These are phyloP conservation scores for Flaveria robusta DNA, from an alignment of 129 eudicot species.

Conservation along the genomic window DNA sequence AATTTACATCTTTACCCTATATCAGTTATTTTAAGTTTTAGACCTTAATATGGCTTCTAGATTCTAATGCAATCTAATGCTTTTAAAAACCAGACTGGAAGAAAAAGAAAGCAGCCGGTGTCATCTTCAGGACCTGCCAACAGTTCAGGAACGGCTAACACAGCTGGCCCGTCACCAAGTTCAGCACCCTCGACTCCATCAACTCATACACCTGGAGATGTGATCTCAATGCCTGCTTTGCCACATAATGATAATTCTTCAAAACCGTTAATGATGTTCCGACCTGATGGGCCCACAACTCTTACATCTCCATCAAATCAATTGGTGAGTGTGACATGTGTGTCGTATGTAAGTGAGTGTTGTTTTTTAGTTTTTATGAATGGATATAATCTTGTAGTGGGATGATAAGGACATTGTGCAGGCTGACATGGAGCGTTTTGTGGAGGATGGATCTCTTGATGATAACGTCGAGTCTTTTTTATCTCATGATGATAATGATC, in stretches of 20 bases:
- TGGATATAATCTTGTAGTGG: constrained; percentile 56
- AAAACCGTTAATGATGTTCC: constrained; percentile 85
- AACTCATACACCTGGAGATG: constrained; percentile 74
- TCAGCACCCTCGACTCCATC: constrained; percentile 83
- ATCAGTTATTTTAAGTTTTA: constrained; percentile 31
- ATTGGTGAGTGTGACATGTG: constrained; percentile 61
- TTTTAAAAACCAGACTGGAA: constrained; percentile 71
- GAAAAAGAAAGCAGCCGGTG: constrained; percentile 93
- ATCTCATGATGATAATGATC: constrained; percentile 89
- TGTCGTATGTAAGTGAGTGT: neutral
- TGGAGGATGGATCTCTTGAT: constrained; percentile 96
- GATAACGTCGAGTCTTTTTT: constrained; percentile 95
- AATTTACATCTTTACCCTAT: neutral
- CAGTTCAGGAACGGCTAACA: constrained; percentile 96
- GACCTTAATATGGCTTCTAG: constrained; percentile 36
- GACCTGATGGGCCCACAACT: constrained; percentile 65
- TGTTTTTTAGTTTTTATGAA: constrained; percentile 32
- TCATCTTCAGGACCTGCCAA: constrained; percentile 98
- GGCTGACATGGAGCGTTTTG: constrained; percentile 97
- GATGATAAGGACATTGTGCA: constrained; percentile 77
- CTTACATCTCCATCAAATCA: constrained; percentile 90
- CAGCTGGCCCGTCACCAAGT: constrained; percentile 75
- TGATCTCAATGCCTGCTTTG: constrained; percentile 66
- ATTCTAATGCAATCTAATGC: constrained; percentile 43
- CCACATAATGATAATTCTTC: constrained; percentile 64